Base-by-base conservation (phyloP, 208 protist genomes). In the Trypanosoma mega region DNA sequence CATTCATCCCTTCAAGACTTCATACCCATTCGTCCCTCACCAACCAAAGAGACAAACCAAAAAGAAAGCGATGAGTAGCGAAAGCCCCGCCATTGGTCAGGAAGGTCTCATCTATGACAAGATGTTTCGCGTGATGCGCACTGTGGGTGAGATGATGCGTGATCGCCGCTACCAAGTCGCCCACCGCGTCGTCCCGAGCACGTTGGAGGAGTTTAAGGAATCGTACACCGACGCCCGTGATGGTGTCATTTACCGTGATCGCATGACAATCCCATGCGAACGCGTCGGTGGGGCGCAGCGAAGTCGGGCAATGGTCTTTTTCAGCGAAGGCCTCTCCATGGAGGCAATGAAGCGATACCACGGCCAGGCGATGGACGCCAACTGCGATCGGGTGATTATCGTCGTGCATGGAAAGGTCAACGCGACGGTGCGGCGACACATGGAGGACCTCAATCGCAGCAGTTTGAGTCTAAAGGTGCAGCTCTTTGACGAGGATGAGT, bases 401-500 rank as follows among this genome's bases (percentile, higher is more conserved):
- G 73, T 94, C 33, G 74, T 55, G 12, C 69, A 82, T 8, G 67
- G 68, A 21, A 81, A 77, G 67, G 68, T 83, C 1, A 88, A 85
- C 59, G 74, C 86, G 2, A 88, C 84, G 18, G 80, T 89, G 27
- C 74, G 78, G 56, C 83, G 86, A 52, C 72, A 76, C 26, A 77
- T 92, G 4, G 82, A 89, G 41, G 78, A 74, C 36, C 63, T 82
- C 55, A 93, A 92, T 65, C 78, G 85, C 21, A 76, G 73, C 47
- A 76, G 77, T 31, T 49, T 65, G n/a, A 63, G 63, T 36, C 41
- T 91, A 44, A 75, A 87, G 16, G 81, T 98, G 34, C 90, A 99
- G 74, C 62, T 93, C 4, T 99, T 99, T 64, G 73, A 93, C 30
- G 96, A 98, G 74, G 80, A 88, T 33, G 96, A 99, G 53, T 80